These are phyloP conservation scores for Sporothrix brasiliensis DNA, from an alignment of 2,329 filamentous ascomycete species.

Conservation along the genomic window DNA sequence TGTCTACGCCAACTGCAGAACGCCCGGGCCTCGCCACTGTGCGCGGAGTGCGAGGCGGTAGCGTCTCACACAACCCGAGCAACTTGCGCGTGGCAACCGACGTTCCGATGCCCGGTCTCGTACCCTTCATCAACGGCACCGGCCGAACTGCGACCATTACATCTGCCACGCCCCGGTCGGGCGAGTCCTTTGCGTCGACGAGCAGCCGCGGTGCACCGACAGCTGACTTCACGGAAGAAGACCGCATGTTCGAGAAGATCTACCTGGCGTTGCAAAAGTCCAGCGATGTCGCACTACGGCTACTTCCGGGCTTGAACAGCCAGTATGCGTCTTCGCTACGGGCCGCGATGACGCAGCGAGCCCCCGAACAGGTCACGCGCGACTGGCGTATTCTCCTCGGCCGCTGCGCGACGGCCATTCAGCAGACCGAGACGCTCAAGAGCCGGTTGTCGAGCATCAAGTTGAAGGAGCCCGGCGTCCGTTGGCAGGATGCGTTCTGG, in stretches of 20 bases:
- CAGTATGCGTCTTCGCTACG: slow-evolving; percentile 68
- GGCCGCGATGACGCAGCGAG: slow-evolving; percentile 62
- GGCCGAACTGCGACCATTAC: slow-evolving; percentile 56
- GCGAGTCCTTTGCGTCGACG: slow-evolving; percentile 73
- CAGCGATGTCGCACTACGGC: slow-evolving; percentile 71
- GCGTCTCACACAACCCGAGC: slow-evolving; percentile 52
- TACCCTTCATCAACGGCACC: slow-evolving; percentile 54
- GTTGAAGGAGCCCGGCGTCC: slow-evolving; percentile 77
- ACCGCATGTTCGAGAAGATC: slow-evolving; percentile 78
- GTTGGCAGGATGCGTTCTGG: slow-evolving; percentile 66
- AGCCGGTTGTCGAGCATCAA: slow-evolving; percentile 76
- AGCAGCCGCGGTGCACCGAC: slow-evolving; percentile 54
- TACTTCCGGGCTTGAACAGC: slow-evolving; percentile 68
- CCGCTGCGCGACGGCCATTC: slow-evolving; percentile 70
- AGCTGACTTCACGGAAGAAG: slow-evolving; percentile 72
- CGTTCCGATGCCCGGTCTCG: slow-evolving; percentile 45
- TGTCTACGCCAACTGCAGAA: slow-evolving; percentile 56
- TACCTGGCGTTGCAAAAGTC: slow-evolving; percentile 75
- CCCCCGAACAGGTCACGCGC: slow-evolving; percentile 61
- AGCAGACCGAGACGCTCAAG: slow-evolving; percentile 73
- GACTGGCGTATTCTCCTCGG: slow-evolving; percentile 72
- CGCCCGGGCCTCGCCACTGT: slow-evolving; percentile 46
- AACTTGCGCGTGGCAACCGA: slow-evolving; percentile 62
- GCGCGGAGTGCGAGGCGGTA: slow-evolving; percentile 46
- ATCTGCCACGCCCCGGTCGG: slow-evolving; percentile 75